Conservation (phyloP, 257 asterid genomes). For the Scutellaria galericulata region DNA sequence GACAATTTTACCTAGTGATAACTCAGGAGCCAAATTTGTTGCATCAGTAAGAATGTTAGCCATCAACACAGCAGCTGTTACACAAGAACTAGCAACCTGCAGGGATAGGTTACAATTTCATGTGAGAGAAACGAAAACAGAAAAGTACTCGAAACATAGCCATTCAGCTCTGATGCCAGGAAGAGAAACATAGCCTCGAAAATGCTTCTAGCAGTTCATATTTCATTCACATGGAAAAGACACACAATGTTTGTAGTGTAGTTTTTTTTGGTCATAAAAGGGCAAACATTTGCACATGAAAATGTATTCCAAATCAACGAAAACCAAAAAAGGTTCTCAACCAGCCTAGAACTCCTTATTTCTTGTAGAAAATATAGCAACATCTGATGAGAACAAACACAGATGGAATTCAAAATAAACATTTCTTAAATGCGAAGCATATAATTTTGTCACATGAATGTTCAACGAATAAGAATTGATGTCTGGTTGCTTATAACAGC, state of each 20-base stretch:
- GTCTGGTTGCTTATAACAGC: not conserved
- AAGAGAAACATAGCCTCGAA: not conserved
- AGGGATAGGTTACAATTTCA: constrained; percentile 30
- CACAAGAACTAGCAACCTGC: constrained; percentile 81
- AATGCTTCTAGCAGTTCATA: constrained; percentile 11
- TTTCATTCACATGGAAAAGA: not conserved
- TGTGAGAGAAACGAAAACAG: not conserved
- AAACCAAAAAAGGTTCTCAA: not conserved
- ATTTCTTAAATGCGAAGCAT: not conserved
- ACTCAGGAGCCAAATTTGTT: constrained; percentile 55
- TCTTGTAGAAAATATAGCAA: not conserved
- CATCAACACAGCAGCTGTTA: constrained; percentile 74
- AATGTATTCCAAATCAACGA: not conserved
- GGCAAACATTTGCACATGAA: not conserved
- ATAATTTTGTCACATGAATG: not conserved
- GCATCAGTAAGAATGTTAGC: constrained; percentile 80
- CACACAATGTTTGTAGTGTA: not conserved
- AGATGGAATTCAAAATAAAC: not conserved
- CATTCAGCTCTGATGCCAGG: not conserved
- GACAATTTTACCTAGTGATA: constrained; percentile 59
- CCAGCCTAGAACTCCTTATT: not conserved
- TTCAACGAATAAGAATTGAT: not conserved
- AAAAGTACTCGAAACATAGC: not conserved
- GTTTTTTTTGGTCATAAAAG: not conserved
- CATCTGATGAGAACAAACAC: not conserved